phyloP scores from a whole-genome alignment of 1,139 yeast species.

The Yamadazyma trypodendri region DNA sequence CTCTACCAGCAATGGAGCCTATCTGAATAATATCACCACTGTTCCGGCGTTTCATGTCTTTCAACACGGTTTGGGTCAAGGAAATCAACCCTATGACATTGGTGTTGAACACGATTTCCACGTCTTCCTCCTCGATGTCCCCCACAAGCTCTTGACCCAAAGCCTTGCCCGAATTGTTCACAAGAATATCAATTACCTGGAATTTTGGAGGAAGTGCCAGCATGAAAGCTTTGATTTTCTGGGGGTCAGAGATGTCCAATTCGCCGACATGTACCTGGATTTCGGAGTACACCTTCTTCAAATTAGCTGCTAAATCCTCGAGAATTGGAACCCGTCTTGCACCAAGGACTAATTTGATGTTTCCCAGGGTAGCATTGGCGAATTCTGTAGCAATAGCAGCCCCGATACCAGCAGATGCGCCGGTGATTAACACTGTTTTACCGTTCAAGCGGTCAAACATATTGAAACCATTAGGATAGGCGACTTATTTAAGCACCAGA shows the following conservation, averaged over 20 bases:
- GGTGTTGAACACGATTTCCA: constrained; percentile 39
- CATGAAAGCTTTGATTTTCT: constrained; percentile 32
- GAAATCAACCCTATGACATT: constrained; percentile 43
- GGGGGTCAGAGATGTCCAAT: constrained; percentile 38
- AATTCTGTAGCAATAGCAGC: constrained; percentile 41
- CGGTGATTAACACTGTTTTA: constrained; percentile 64
- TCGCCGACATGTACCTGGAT: constrained; percentile 26
- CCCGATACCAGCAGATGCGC: constrained; percentile 71
- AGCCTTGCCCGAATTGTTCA: constrained; percentile 47
- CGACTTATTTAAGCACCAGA: too few relatives aligned
- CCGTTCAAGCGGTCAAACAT: constrained; percentile 18
- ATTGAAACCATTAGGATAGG: too few relatives aligned
- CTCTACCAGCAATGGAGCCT: constrained; percentile 88
- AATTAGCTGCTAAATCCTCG: constrained; percentile 25
- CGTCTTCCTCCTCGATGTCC: constrained; percentile 30
- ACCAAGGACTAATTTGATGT: constrained; percentile 38
- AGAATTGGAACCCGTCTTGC: constrained; percentile 43
- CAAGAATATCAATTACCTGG: constrained; percentile 37
- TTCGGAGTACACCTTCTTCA: constrained; percentile 23
- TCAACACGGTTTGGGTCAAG: constrained; percentile 41
- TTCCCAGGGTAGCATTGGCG: constrained; percentile 37
- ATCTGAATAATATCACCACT: constrained; percentile 78
- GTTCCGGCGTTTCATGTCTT: constrained; percentile 45
- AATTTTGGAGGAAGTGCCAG: constrained; percentile 32
- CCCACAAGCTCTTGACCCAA: constrained; percentile 41